These are phyloP conservation scores for Botrytis deweyae DNA, from an alignment of 2,329 filamentous ascomycete genomes.

Conservation along the genomic window DNA sequence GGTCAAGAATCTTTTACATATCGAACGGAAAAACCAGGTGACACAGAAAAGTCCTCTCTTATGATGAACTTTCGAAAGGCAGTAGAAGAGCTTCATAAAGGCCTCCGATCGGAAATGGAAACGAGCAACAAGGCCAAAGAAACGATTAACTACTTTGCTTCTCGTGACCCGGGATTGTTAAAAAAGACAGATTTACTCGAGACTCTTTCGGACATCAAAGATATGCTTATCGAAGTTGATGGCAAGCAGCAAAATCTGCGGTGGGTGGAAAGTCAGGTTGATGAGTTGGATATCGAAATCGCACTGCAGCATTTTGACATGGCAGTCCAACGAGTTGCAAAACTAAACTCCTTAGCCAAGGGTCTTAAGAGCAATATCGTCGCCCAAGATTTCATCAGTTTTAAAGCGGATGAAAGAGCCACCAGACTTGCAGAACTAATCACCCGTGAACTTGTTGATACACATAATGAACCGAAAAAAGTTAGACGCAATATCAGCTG, in stretches of 20 bases:
- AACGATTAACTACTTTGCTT: conserved; percentile 82
- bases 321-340: conserved; percentile 81
- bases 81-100: conserved; percentile 86
- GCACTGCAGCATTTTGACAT: conserved; percentile 86
- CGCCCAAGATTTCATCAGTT: conserved; percentile 87
- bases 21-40: conserved; percentile 78
- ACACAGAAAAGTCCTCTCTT: conserved; percentile 74
- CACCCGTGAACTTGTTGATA: conserved; percentile 73
- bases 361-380: conserved; percentile 81
- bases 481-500: conserved; percentile 81
- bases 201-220: conserved; percentile 73
- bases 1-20: conserved; percentile 94
- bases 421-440: conserved; percentile 73
- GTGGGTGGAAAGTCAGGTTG: conserved; percentile 93
- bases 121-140: conserved; percentile 81
- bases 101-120: conserved; percentile 80
- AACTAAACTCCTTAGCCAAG: conserved; percentile 74
- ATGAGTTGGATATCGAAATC: conserved; percentile 94
- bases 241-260: conserved; percentile 94
- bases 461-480: conserved; percentile 72
- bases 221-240: conserved; percentile 92
- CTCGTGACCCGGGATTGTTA: conserved; percentile 71
- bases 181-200: conserved; percentile 81
- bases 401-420: conserved; percentile 85
- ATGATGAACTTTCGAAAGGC: conserved; percentile 90